Base-by-base conservation (phyloP, 106 monocot genomes). In the Triglochin maritima region DNA sequence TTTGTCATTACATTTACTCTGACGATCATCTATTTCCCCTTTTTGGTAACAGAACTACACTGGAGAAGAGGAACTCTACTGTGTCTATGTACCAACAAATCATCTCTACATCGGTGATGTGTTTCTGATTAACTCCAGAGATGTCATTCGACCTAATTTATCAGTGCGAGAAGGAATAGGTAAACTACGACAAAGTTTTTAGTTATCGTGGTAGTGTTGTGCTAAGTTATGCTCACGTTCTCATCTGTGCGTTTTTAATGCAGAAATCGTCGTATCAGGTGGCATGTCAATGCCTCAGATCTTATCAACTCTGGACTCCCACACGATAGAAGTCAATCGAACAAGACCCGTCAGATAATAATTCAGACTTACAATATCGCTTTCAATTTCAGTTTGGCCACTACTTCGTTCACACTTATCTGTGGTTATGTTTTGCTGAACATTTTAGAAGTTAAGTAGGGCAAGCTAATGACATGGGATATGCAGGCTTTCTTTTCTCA, bases 141-240 rank as follows among this genome's bases (percentile, higher is more conserved):
- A 92, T 71, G 79, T 92, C 11, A 87, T 92, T 6, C 67, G 92
- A 42, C 92, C 92, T 50, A 92, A 92, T 71, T 73, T 92, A 60
- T 87, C 92, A 45, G 85, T 92, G 14, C 92, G 92, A 6, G 92
- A 92, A 81, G 92, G 92, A 80, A 92, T 92, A 41, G 92, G 92
- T 87, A 77, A 79, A 48, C 29, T 41, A 46, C 6, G 10, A 4
- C 41, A 49, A 0, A 8, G 13, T n/a, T 5, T 49, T 44, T 0
- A n/a, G n/a, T n/a, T n/a, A n/a, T 6, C 13, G 3, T 41, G 7
- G 16, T n/a, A 17, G 3, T 17, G 3, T 15, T 0, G 5, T 14
- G 17, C 50, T 48, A 9, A 45, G 12, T 1, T 15, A 7, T 12
- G 10, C 13, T 45, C 48, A 13, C 9, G 10, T 17, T 61, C 44